These are phyloP conservation scores for Luffa acutangula DNA, from an alignment of 306 rosid genomes.

Conservation along the genomic window DNA sequence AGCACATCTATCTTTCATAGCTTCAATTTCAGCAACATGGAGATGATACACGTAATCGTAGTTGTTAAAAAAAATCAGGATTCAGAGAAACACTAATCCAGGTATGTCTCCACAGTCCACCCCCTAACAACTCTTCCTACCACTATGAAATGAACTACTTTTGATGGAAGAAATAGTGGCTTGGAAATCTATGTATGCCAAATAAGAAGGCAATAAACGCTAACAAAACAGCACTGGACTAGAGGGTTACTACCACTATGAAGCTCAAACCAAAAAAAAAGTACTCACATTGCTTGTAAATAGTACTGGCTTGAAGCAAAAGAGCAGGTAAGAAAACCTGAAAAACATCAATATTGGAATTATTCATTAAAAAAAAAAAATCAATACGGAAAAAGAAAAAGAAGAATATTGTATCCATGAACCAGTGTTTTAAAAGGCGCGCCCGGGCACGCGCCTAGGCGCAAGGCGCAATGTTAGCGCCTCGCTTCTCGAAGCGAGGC, in stretches of 20 bases:
- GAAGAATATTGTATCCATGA: not conserved
- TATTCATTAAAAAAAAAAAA: not conserved
- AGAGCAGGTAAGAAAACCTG: slow-evolving; percentile 5
- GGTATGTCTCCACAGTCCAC: not conserved
- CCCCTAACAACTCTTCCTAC: not conserved
- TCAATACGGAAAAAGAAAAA: not conserved
- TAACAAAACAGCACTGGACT: not conserved
- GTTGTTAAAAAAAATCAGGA: not conserved
- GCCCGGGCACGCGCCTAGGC: too few relatives aligned
- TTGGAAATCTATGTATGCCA: not conserved
- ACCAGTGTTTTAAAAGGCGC: too few relatives aligned
- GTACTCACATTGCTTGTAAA: not conserved
- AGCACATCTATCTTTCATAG: not conserved
- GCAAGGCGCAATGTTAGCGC: too few relatives aligned
- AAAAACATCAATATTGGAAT: not conserved
- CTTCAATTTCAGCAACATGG: not conserved
- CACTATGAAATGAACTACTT: not conserved
- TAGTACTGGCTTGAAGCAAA: not conserved
- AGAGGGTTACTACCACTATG: not conserved
- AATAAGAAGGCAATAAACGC: not conserved
- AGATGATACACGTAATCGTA: not conserved
- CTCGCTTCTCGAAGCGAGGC: too few relatives aligned
- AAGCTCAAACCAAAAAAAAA: not conserved
- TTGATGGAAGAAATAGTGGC: not conserved
- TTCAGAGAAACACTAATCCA: not conserved